Conservation (phyloP, 306 rosid genomes). For the Vigna reflexopilosa region DNA sequence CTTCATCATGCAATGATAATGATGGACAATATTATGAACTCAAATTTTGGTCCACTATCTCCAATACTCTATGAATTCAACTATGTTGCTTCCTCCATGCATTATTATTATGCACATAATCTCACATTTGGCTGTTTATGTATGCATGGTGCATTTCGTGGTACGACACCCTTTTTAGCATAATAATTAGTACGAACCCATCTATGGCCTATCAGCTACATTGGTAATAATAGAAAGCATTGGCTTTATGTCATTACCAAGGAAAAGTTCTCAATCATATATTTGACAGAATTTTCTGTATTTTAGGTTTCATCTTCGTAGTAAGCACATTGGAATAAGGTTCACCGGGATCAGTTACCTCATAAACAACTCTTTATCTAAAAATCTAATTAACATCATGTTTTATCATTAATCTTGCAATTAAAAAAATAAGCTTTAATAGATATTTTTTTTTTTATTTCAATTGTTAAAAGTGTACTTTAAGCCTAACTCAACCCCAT, state of each 20-base stretch:
- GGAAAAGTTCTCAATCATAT: slow-evolving; percentile 60
- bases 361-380: not conserved
- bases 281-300: slow-evolving; percentile 34
- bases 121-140: slow-evolving; percentile 46
- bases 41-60: slow-evolving; percentile 4
- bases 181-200: slow-evolving; percentile 54
- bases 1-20: slow-evolving; percentile 61
- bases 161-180: slow-evolving; percentile 74
- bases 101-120: slow-evolving; percentile 48
- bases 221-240: slow-evolving; percentile 61
- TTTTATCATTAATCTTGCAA: not conserved
- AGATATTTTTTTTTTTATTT: too few relatives aligned
- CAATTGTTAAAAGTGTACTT: too few relatives aligned
- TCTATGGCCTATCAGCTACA: slow-evolving; percentile 47
- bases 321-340: slow-evolving; percentile 24
- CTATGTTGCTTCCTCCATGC: slow-evolving; percentile 18
- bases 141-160: slow-evolving; percentile 52
- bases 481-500: too few relatives aligned
- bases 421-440: too few relatives aligned
- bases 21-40: slow-evolving; percentile 35
- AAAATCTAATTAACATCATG: not conserved
- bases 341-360: not conserved
- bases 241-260: slow-evolving; percentile 80
- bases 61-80: slow-evolving; percentile 18
- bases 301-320: slow-evolving; percentile 31